phyloP scores from a whole-genome alignment of 2,329 filamentous ascomycete species.

The Eutypa lata region DNA sequence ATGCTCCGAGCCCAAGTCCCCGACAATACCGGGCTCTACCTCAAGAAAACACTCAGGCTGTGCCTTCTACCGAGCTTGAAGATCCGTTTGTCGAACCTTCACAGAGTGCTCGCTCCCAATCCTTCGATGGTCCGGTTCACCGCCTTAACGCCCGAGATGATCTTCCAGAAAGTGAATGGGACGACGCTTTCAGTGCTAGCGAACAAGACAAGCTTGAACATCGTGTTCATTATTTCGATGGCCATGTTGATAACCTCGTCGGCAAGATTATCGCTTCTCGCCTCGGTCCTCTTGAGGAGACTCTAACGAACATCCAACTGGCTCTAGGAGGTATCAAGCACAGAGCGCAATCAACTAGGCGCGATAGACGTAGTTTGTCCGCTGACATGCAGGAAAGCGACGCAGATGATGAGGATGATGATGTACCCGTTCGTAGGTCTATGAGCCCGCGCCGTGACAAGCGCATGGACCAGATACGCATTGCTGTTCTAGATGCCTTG shows the following conservation, averaged over 20 bases:
- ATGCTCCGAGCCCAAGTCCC: constrained; percentile 72
- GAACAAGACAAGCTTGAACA: constrained; percentile 81
- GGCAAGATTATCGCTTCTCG: constrained; percentile 72
- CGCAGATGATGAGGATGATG: constrained; percentile 91
- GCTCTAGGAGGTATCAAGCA: constrained; percentile 58
- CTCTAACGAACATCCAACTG: constrained; percentile 72
- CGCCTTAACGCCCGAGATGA: constrained; percentile 62
- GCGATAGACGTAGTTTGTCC: constrained; percentile 63
- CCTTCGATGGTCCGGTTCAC: constrained; percentile 55
- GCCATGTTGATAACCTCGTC: constrained; percentile 82
- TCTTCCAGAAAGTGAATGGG: constrained; percentile 84
- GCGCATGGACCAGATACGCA: constrained; percentile 77
- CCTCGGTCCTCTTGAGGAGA: constrained; percentile 76
- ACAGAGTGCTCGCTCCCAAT: constrained; percentile 39
- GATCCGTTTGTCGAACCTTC: constrained; percentile 60
- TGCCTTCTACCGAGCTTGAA: constrained; percentile 54
- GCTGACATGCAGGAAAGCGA: constrained; percentile 77
- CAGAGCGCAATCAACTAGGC: constrained; percentile 52
- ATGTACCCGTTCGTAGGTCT: constrained; percentile 59
- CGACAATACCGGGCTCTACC: constrained; percentile 48
- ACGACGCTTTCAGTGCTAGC: constrained; percentile 75
- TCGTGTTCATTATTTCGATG: constrained; percentile 85
- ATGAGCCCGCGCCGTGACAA: constrained; percentile 76
- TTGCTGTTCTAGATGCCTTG: constrained; percentile 71
- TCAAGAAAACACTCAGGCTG: constrained; percentile 43